Percentiles rank a stretch among this genome's conserved stretches.
Evolutionary conservation across 768 basidiomycete species (phyloP).

Genomic region (Leccinum subgranulosum): DNA sequence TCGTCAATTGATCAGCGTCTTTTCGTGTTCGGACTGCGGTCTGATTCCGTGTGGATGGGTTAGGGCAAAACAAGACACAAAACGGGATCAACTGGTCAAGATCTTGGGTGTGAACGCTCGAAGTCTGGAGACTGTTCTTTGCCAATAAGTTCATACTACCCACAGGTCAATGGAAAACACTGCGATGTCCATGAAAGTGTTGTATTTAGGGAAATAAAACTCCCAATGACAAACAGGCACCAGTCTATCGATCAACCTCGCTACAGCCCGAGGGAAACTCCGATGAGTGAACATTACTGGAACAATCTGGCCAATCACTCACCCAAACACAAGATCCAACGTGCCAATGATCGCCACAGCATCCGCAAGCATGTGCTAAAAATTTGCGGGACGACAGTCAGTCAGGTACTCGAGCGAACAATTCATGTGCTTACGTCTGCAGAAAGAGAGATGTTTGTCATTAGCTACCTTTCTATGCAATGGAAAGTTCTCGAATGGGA

Average conservation of each 20-base stretch:
- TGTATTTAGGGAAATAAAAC: not conserved
- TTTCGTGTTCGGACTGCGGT: not conserved
- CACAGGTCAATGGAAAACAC: not conserved
- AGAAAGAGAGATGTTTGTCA: slow-evolving; percentile 12
- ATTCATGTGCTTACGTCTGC: slow-evolving; percentile 35
- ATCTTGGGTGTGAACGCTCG: not conserved
- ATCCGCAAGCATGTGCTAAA: slow-evolving; percentile 86
- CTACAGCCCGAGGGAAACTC: slow-evolving; percentile 2
- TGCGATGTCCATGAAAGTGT: not conserved
- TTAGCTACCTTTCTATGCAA: not conserved
- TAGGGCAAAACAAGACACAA: not conserved
- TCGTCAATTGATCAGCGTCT: not conserved
- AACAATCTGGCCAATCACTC: slow-evolving; percentile 33
- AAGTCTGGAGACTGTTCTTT: not conserved
- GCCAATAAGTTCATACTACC: not conserved
- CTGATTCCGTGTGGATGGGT: not conserved
- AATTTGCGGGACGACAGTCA: slow-evolving; percentile 28
- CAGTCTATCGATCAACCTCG: slow-evolving; percentile 32
- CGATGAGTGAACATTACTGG: not conserved
- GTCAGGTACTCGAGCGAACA: not conserved
- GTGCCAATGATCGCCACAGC: slow-evolving; percentile 97
- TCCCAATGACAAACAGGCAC: not conserved
- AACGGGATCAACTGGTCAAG: not conserved
- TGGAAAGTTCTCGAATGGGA: slow-evolving; percentile 16
- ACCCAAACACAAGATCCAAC: slow-evolving; percentile 98